Base-by-base conservation (phyloP, 2,329 filamentous ascomycete species). In the Gnomoniopsis sp. region DNA sequence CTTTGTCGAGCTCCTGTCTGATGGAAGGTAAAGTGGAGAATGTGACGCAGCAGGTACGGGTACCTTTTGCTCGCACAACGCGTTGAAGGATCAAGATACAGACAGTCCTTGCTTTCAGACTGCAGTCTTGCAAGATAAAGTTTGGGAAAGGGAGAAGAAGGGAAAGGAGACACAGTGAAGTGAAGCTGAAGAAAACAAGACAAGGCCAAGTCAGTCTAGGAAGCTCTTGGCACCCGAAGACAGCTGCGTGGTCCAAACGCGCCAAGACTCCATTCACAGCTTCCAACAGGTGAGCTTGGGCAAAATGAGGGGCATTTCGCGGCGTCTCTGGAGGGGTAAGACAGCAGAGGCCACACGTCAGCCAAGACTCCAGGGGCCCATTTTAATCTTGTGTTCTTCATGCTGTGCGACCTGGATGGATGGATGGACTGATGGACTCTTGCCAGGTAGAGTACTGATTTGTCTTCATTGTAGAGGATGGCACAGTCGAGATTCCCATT, bases 241-340 rank as follows among this genome's bases (percentile, higher is more conserved):
- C 48, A 49, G 53, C 34, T 36, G 56, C 51, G 51, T 46, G 41
- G 36, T 48, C 48, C 51, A 61, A 58, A 55, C 51, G 34, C 23
- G 59, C 59, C 59, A 61, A 61, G 59, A 53, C 59, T 61, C 56
- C 52, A 58, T 59, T 49, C 56, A 55, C 47, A 59, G 21, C 55
- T 55, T 58, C 52, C 38, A 46, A 33, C 19, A 34, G 22, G n/a
- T 3, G 36, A 59, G 56, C 56, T 61, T 33, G 15, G 30, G 59
- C 58, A 51, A 55, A 49, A 55, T 49, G 59, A 58, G 59, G 59
- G 51, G 59, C 55, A 58, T 36, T 38, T 58, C 41, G n/a, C 50
- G 26, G 26, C 46, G 41, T 19, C 11, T 41, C 22, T 55, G 51
- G 48, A 54, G 48, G 51, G 55, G 30, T 38, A 19, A 41, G 23